Evolutionary conservation across 192 early-diverging fungal genomes (phyloP).

Genomic region (Lobulomyces angularis): DNA sequence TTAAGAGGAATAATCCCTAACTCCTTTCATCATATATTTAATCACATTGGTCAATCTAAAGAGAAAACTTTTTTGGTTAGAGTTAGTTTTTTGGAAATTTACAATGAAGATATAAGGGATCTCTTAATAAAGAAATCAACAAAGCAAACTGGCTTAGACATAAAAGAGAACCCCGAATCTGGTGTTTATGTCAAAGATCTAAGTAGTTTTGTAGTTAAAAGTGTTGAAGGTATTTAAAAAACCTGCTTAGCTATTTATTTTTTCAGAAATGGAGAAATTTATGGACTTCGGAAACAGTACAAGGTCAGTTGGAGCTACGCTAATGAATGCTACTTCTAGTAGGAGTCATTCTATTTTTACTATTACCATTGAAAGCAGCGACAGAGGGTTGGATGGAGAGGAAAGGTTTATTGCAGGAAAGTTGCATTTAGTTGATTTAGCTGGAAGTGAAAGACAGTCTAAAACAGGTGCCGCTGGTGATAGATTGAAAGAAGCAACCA

Average conservation of each 20-base stretch:
- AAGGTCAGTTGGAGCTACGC: conserved; percentile 47
- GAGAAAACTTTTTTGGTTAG: conserved; percentile 50
- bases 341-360: conserved; percentile 54
- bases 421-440: conserved; percentile 49
- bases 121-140: conserved; percentile 17
- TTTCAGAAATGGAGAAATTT: conserved; percentile 42
- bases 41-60: conserved; percentile 36
- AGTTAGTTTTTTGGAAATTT: conserved; percentile 43
- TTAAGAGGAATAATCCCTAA: conserved; percentile 48
- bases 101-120: conserved; percentile 45
- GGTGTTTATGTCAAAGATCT: conserved; percentile 57
- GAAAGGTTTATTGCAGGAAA: conserved; percentile 46
- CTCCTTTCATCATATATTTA: conserved; percentile 50
- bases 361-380: conserved; percentile 44
- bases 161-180: conserved; percentile 53
- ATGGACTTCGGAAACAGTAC: conserved; percentile 43
- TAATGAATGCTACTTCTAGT: conserved; percentile 48
- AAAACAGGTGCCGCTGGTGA: conserved; percentile 53
- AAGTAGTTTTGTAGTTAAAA: conserved; percentile 36
- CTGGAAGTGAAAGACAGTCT: conserved; percentile 45
- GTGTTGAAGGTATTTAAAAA: no score
- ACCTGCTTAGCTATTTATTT: no score
- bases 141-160: conserved; percentile 21
- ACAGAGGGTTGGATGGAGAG: conserved; percentile 28
- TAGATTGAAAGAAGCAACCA: conserved; percentile 49